Evolutionary conservation across 768 basidiomycete genomes (phyloP), one percentile per base, ranked within the genome.

Genomic region (Tulasnella calospora): DNA sequence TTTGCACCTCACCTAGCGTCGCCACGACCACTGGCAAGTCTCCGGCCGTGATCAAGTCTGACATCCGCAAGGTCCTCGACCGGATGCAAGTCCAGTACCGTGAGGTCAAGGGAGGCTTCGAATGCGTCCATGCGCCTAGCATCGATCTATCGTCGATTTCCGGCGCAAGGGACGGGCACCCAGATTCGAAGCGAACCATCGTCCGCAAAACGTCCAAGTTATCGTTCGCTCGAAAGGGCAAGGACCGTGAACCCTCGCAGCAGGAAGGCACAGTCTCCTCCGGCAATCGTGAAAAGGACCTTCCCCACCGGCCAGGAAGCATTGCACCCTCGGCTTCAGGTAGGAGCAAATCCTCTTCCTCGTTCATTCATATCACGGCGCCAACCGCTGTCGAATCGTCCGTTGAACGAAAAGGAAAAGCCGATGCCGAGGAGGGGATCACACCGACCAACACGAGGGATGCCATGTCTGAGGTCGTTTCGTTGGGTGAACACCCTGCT

Each of bases 61-160:
- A 99, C 84, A 92, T 99, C 80, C 88, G 89, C 72, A 89, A 89
- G 17, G 96, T 98, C 1, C 88, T 99, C 51, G 94, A 96, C 82
- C 90, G 96, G 71, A 95, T 99, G 90, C 95, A 96, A 80, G 93
- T 99, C 41, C 94, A 95, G 84, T 95, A 98, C 83, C 89, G 95
- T 55, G 93, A 95, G 83, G 95, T 90, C 81, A 94, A 92, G 85
- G 87, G 90, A 78, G 98, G 97, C 2, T 99, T 95, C 83, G 97
- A 99, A 84, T 99, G 98, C 85, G 93, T 97, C 33, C 95, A 99
- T 83, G 85, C 94, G 40, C 97, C 97, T 0, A 96, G 94, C 38
- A 98, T 99, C 84, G 96, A 98, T 83, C 85, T 98, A 13, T 88
- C 92, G 4, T 92, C 94, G 19, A 87, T 97, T 17, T 81, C 80